Evolutionary conservation across 1,284 basidiomycete species (phyloP), one percentile per base, ranked within the genome.

Genomic region (Pascua guehoae): DNA sequence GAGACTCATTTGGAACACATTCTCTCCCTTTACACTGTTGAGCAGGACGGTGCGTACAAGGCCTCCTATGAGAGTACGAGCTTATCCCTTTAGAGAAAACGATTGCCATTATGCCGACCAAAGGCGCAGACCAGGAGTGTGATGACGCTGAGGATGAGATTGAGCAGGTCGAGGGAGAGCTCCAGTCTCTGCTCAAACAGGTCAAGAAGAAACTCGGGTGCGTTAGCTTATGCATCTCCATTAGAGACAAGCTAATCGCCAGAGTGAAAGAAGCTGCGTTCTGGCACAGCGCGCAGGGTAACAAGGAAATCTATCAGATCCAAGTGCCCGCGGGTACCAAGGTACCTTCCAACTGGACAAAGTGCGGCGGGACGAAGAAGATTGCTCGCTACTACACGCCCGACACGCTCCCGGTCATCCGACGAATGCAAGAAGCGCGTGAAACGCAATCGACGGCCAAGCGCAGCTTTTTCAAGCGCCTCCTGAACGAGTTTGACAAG

Each of bases 301-400:
- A 85, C 54, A 93, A 93, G 86, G 91, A 93, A 70, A 92, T 95
- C 47, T 94, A 89, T 73, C 84, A 93, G 39, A 81, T 97, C 24
- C 87, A 94, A 76, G 85, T 88, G 4, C 75, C 80, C 0, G 78
- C 74, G 4, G 79, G 83, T 53, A 81, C 85, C 60, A 84, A 86
- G 60, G 82, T 89, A 8, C 94, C 93, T 0, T 82, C 83, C 40
- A 83, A 86, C 56, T 98, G 94, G 94, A 85, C 83, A 12, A 91
- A 93, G 76, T 84, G 83, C 54, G 81, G 84, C n/a, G 82, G 83
- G 14, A 94, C 88, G 0, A 92, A 95, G 49, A 42, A 84, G 40
- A 82, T 83, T 60, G 81, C 81, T 17, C 86, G 94, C 12, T 97
- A 87, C 80, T 79, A 85, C 14, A 87, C 91, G 2, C 87, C 88